Base-by-base conservation (phyloP, 768 basidiomycete genomes). In the Crepidotus variabilis region DNA sequence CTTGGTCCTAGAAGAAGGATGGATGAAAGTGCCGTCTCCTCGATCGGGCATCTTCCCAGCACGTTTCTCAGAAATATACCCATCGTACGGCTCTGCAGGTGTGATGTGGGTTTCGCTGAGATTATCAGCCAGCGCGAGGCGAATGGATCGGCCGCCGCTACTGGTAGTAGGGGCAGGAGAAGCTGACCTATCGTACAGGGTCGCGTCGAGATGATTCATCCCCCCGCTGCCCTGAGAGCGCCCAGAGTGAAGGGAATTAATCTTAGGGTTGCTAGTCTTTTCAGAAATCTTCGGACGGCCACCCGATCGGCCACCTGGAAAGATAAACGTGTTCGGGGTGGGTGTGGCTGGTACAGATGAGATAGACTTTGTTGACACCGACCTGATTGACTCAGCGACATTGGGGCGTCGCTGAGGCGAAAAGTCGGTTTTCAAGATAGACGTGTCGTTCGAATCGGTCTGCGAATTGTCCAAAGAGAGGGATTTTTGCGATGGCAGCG, bases 251-350 rank as follows among this genome's bases (percentile, higher is more conserved):
- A 43, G 11, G 5, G 59, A 23, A 28, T 63, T 61, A 32, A 61
- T 50, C 52, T 33, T 55, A 8, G 59, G 50, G n/a, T 36, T 59
- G 14, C 45, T 55, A 16, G 56, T 59, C 52, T 66, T 66, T 36
- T 56, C 48, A 13, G 65, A 57, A 43, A 62, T 54, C 36, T 68
- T 71, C 2, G 69, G 68, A 49, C 62, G 60, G 1, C 60, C 68
- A 21, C 57, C 56, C 9, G 70, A 67, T 11, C 68, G 60, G 3
- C 64, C 63, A 16, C 68, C 67, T 11, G 70, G 70, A 47, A 65
- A 67, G 16, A 71, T 54, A 49, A 69, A 52, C 4, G 51, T 22
- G 6, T 18, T 20, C 16, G 33, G 35, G 8, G 35, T 43, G 10
- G 51, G 52, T 16, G 43, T 20, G 35, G 52, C 14, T 6, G 43